phyloP scores from a whole-genome alignment of 2,329 filamentous ascomycete species.

The Fusarium beomiforme region DNA sequence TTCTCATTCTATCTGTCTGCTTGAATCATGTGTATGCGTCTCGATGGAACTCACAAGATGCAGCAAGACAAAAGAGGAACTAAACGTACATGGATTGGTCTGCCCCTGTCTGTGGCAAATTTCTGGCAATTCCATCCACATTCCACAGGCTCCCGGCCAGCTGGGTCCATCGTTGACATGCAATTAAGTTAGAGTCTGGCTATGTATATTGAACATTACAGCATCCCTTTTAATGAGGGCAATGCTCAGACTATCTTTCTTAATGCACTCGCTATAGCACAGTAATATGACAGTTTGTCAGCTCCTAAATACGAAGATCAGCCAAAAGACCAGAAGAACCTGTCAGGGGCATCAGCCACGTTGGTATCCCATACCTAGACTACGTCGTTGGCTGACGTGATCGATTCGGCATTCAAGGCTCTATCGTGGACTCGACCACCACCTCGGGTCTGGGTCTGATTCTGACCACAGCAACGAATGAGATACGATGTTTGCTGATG shows the following conservation, averaged over 20 bases:
- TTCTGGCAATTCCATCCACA: slow-evolving; percentile 33
- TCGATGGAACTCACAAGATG: slow-evolving; percentile 7
- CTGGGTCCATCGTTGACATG: slow-evolving; percentile 19
- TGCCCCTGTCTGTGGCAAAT: slow-evolving; percentile 31
- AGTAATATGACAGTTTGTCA: not conserved
- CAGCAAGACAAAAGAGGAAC: slow-evolving; percentile 19
- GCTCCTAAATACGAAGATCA: not conserved
- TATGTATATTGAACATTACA: not conserved
- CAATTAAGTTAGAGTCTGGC: slow-evolving; percentile 4
- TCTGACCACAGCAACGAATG: not conserved
- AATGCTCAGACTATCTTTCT: not conserved
- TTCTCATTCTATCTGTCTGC: not conserved
- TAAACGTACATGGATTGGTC: slow-evolving; percentile 1
- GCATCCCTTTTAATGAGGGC: not conserved
- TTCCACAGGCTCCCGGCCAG: slow-evolving; percentile 30
- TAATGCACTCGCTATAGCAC: not conserved
- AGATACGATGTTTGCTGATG: not conserved
- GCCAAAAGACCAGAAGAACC: not conserved
- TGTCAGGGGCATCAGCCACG: slow-evolving; percentile 1
- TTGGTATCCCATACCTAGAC: not conserved
- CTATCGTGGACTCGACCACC: slow-evolving; percentile 2
- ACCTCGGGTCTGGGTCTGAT: slow-evolving; percentile 16
- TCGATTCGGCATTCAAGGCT: slow-evolving; percentile 23
- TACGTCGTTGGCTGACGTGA: slow-evolving; percentile 27
- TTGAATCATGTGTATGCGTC: slow-evolving; percentile 24